Base-by-base conservation (phyloP, 2,329 filamentous ascomycete species). In the Ceratocystis albifundus region DNA sequence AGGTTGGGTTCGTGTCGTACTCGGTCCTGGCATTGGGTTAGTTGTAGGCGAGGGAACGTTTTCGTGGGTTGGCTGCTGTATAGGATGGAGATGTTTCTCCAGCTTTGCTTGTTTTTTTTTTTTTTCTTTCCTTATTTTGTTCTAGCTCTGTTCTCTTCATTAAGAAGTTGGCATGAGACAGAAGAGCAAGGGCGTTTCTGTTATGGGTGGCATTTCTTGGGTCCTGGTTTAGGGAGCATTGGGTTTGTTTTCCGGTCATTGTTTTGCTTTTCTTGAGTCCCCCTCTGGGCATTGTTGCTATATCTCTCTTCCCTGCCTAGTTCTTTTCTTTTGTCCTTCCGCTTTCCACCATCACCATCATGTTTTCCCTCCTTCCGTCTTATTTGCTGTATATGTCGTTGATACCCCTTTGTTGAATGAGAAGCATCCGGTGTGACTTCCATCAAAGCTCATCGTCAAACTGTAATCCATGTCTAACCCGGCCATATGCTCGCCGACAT, bases 351-450 rank as follows among this genome's bases (percentile, higher is more conserved):
- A 28, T 59, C 46, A 28, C 30, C 20, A 22, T 61, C 61, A 50
- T 63, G 46, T 53, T 53, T 65, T 48, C 32, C 25, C 12, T 36
- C 32, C 62, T 65, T 41, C 59, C n/a, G 20, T 36, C 22, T 61
- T 28, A 61, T 45, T 53, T 32, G 41, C n/a, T 65, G 67, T 62
- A 55, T 28, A 44, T 28, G 32, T 59, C 48, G 36, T 63, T 65
- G 65, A 68, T 67, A 65, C 66, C 65, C 65, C 61, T 20, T 46
- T 63, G 32, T 62, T 66, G 61, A 59, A 59, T 59, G 55, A 59
- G 55, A 59, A 59, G 22, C 55, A 59, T 59, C 20, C 55, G 25
- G 12, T 32, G 32, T 59, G 55, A 59, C 55, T 12, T 12, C 36
- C 8, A 15, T 41, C 36, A 41, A 41, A 41, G 4, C 36, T 41